Percentiles rank a stretch among this genome's conserved stretches.
These are phyloP conservation scores for Gracilaria caudata DNA, from an alignment of 23 red algal genomes.

Conservation along the genomic window DNA sequence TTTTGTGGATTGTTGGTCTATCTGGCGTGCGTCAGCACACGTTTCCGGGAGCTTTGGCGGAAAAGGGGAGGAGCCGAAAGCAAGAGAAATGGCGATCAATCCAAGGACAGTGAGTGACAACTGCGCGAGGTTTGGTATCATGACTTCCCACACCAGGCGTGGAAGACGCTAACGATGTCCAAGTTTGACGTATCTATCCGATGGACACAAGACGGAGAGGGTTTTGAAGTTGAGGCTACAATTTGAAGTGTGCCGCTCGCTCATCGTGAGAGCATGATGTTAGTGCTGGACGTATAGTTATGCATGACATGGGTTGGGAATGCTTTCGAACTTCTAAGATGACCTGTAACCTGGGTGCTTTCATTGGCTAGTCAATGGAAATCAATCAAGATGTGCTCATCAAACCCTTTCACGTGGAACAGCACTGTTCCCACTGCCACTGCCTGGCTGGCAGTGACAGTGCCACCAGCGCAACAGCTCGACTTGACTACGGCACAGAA, in stretches of 20 bases:
- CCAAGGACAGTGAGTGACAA: neutral
- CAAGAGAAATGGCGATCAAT: conserved; percentile 1
- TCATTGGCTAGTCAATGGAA: neutral
- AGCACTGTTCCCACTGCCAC: too few species aligned
- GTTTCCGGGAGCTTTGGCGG: conserved; percentile 1
- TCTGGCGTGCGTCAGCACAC: conserved; percentile 34
- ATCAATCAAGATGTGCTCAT: neutral
- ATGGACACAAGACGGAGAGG: neutral
- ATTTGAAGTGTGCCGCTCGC: too few species aligned
- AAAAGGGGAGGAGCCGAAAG: conserved; percentile 1
- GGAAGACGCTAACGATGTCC: too few species aligned
- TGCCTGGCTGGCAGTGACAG: too few species aligned
- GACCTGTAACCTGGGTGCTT: too few species aligned
- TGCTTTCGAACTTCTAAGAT: neutral
- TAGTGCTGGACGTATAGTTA: neutral
- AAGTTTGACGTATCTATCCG: too few species aligned
- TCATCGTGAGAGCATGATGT: too few species aligned
- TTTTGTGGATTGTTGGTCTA: conserved; percentile 20
- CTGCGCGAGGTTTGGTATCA: neutral
- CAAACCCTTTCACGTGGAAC: too few species aligned
- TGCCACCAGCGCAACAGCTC: too few species aligned
- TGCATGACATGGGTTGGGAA: neutral
- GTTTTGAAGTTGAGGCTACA: too few species aligned
- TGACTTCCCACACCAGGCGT: neutral
- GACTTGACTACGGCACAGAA: neutral